Evolutionary conservation across 495 filamentous ascomycete species (phyloP).

Genomic region (Emericellopsis terricola): DNA sequence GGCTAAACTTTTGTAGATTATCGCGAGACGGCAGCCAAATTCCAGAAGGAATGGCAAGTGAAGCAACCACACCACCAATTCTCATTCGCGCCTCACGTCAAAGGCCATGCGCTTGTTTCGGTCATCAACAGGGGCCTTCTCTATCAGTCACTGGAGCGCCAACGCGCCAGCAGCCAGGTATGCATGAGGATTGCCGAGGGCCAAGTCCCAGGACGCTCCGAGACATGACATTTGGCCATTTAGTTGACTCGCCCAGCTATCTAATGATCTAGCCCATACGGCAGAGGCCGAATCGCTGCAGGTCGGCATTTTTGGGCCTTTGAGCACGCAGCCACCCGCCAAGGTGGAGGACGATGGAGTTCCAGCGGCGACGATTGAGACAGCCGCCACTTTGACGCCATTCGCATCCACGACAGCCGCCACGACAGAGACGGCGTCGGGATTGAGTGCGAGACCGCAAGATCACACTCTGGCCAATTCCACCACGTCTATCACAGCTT

Average conservation of each 20-base stretch:
- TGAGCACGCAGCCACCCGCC: constrained; percentile 17
- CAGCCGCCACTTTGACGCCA: constrained; percentile 3
- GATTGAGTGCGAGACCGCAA: no score
- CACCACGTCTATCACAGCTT: no score
- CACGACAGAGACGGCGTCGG: constrained; percentile 2
- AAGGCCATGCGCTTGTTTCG: constrained; percentile 54
- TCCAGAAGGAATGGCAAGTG: constrained; percentile 67
- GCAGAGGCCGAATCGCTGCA: constrained; percentile 22
- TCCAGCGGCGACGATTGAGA: constrained; percentile 4
- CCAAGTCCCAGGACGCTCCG: no score
- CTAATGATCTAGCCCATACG: constrained; percentile 23
- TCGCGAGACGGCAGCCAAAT: constrained; percentile 56
- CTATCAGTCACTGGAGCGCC: constrained; percentile 44
- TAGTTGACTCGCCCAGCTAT: constrained; percentile 21
- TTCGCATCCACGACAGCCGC: constrained; percentile 17
- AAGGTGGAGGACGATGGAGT: constrained; percentile 13
- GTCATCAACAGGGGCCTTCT: constrained; percentile 63
- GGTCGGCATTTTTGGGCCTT: constrained; percentile 30
- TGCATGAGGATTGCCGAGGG: constrained; percentile 16
- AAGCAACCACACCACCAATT: constrained; percentile 50
- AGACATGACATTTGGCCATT: neutral
- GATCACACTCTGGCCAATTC: no score
- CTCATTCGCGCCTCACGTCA: constrained; percentile 59
- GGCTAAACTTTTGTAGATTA: constrained; percentile 28
- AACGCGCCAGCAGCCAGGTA: constrained; percentile 44